Base-by-base conservation (phyloP, 1,284 basidiomycete species). In the Trichosporon asahii region DNA sequence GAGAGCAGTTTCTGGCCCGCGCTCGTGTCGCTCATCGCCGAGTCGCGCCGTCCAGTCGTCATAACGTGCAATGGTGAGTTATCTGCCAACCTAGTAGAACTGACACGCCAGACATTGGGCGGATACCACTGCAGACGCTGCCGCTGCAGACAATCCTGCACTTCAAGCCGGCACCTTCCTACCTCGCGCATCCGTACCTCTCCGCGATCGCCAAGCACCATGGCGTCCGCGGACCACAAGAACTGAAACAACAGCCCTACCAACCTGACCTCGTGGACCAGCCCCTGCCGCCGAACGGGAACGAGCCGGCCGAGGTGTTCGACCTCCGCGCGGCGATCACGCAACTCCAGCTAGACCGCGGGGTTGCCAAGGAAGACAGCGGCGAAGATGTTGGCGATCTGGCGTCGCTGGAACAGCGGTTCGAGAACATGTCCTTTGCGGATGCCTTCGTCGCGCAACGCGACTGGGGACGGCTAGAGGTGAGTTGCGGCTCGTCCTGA, bases 1-100 rank as follows among this genome's bases (percentile, higher is more conserved):
- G 96, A 98, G 80, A 86, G 85, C 53, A 92, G 91, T 53, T 99
- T 99, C 82, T 99, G 97, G 97, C 86, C 90, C 1, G 89, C 92
- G 5, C 87, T 97, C 49, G 85, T 91, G 2, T 86, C 88, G 66
- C 87, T 98, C 68, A 93, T 96, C 77, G 89, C 88, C 70, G 88
- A 91, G 31, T 93, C 92, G 74, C 88, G 88, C 75, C 85, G 95
- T 68, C 95, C 95, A 1, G 90, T 98, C 57, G 88, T 98, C 60
- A 87, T 94, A 83, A 97, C 94, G 68, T 97, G 95, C 81, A 96
- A 95, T 75, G 94, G 95, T 94, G 78, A 78, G 88, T 82, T n/a
- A 18, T 12, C 55, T 37, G n/a, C n/a, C n/a, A 44, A n/a, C 2
- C 8, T 18, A 2, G 25, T 31, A n/a, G 27, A n/a, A 15, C 57